Evolutionary conservation across 2,329 filamentous ascomycete species (phyloP).

Genomic region (Epichloe gansuensis): DNA sequence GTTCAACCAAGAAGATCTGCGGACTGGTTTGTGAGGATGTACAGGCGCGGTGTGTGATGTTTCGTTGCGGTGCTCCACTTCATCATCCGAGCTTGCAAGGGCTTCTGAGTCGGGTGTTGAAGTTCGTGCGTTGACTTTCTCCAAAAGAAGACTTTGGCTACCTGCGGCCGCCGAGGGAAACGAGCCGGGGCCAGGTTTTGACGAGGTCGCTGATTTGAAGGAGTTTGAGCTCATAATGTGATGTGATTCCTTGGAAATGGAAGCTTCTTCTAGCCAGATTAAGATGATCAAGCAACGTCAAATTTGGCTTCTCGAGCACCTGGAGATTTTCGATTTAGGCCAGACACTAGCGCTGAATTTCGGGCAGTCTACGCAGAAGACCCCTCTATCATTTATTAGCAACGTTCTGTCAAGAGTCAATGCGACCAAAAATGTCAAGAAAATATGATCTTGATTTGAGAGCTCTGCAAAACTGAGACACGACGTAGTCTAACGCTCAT

Average conservation of each 20-base stretch:
- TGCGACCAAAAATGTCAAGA: not conserved
- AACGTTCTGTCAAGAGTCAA: not conserved
- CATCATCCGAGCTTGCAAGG: slow-evolving; percentile 87
- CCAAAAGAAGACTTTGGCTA: slow-evolving; percentile 53
- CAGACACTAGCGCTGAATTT: not conserved
- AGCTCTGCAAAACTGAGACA: too few relatives aligned
- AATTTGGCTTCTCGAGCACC: not conserved
- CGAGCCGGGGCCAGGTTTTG: slow-evolving; percentile 37
- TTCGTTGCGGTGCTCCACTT: slow-evolving; percentile 55
- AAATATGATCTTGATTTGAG: too few relatives aligned
- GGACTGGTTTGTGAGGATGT: slow-evolving; percentile 47
- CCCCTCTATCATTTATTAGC: not conserved
- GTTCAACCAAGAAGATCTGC: slow-evolving; percentile 75
- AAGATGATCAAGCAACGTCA: too few relatives aligned
- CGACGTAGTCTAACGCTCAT: not conserved
- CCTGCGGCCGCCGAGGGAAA: slow-evolving; percentile 35
- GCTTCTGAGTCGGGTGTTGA: slow-evolving; percentile 92
- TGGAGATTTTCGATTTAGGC: not conserved
- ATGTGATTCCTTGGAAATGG: not conserved
- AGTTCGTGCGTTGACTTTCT: slow-evolving; percentile 65
- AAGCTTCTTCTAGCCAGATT: not conserved
- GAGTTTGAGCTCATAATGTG: slow-evolving; percentile 37
- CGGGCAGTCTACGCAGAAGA: not conserved
- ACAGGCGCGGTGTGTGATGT: slow-evolving; percentile 25
- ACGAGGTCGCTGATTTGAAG: slow-evolving; percentile 35